Evolutionary conservation across 1,139 yeast genomes (phyloP), one percentile per base, ranked within the genome.

Genomic region (Sugiyamaella paludigena): DNA sequence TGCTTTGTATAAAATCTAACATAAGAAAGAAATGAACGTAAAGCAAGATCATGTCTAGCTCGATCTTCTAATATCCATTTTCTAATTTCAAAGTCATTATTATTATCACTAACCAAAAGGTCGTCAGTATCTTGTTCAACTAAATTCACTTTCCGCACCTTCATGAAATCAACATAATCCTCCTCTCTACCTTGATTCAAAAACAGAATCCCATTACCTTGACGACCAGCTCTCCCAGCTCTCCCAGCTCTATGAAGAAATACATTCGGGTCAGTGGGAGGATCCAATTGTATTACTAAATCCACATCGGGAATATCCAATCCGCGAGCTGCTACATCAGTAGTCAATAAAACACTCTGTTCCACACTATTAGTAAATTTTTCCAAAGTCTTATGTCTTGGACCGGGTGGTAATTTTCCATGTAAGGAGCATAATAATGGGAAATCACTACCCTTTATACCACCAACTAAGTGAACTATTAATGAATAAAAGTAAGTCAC

Each of bases 251-350:
- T 76, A 65, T 89, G 97, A 44, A 88, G 73, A 60, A 89, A 89
- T 56, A 86, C 82, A 60, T 84, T 92, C 0, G 96, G 87, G 58
- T 87, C 95, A 0, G 91, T 84, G 0, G 98, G 97, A 2, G 97
- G 95, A 56, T 89, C 96, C 35, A 88, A 59, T 64, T 89, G 97
- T 8, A 89, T 72, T 3, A 89, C 96, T 35, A 89, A 69, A 61
- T 91, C 97, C 12, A 89, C 96, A 51, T 88, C 92, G 1, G 96
- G 95, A 30, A 89, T 81, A 71, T 91, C 98, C 30, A 91, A 80
- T 37, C 98, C 98, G 66, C 98, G 76, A 0, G 96, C 96, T 1
- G 97, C 96, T 10, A 70, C 71, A 54, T 70, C 74, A 1, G 74
- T 70, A 2, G 74, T 69, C 70, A 91, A 71, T 19, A 91, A 67